Base-by-base conservation (phyloP, 371 early-diverging fungal species). In the Dichotomocladium elegans region DNA sequence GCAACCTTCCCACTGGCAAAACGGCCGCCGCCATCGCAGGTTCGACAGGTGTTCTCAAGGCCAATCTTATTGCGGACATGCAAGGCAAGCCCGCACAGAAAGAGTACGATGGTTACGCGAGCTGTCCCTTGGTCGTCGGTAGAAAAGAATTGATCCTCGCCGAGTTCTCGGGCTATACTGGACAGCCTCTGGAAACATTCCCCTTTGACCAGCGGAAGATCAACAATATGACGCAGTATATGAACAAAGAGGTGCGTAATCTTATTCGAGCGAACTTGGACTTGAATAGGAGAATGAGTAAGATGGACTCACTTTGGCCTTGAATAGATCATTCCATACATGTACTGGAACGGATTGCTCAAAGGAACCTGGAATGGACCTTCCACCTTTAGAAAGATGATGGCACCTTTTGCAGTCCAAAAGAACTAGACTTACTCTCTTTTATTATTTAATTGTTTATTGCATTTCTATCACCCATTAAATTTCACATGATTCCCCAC, bases 11-110 rank as follows among this genome's bases (percentile, higher is more conserved):
- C 14, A 92, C 93, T 0, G 90, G 90, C 61, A 94, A 94, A 75
- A 94, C 94, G 1, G 94, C 93, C 1, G 93, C 93, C n/a, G 94
- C 94, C 15, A 90, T 89, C 49, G 85, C 92, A 6, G 83, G 80
- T 28, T 87, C 93, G 73, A 83, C 91, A 9, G 81, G 74, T 17
- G 88, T 91, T 1, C 60, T 91, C 28, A 87, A 83, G 67, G 70
- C 72, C 64, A 93, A 94, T 68, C 63, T 94, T 61, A 74, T 90
- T 51, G 73, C 78, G 37, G 82, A 85, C 50, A 72, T 91, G 50
- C 63, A 72, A 47, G 81, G 78, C 43, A 64, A 73, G 54, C 56
- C 53, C 31, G 59, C 67, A 15, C 66, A 68, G 4, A 68, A 71
- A 7, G 74, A 60, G 2, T 91, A 91, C 58, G 83, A 88, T 51